Base-by-base conservation (phyloP, 2,329 filamentous ascomycete genomes). In the Colletotrichum sp. region DNA sequence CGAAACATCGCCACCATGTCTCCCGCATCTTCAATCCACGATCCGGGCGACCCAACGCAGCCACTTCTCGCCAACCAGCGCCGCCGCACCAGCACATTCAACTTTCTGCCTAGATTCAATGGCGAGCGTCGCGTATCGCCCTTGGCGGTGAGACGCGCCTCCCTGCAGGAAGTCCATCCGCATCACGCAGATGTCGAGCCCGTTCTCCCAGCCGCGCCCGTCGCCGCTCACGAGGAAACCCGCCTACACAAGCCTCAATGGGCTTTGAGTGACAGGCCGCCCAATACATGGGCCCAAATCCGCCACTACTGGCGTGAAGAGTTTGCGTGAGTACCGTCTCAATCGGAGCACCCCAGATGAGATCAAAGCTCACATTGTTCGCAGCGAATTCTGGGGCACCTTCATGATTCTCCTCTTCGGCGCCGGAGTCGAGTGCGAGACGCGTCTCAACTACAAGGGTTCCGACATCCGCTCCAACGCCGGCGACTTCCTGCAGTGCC, bases 231-330 rank as follows among this genome's bases (percentile, higher is more conserved):
- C 28, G 64, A 73, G 6, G 74, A 76, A 48, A 76, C 74, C 12
- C 74, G 74, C 16, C 70, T 76, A 6, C 74, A 76, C 71, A 76
- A 76, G 48, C 70, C 74, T 5, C 74, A 76, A n/a, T 76, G 74
- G 74, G 74, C 74, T 34, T 71, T 76, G 16, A 76, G 74, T 22
- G 74, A 73, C 28, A 36, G 64, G 4, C 64, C 74, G 3, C 74
- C 74, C 59, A 76, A 76, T 24, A 52, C 71, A 5, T 76, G 74
- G 74, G 74, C 74, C 1, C 74, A 76, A 22, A 65, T 74, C 24
- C 70, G 74, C 1, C 74, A 76, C 7, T 28, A 15, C 22, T 76
- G 74, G 74, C 74, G 74, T 8, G 70, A 76, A 8, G 74, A 76
- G 3, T 65, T 76, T 30, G 74, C 74, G 71, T 74, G 57, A 74